Conservation (phyloP, 202 grass and related monocot genomes). For the Cymbopogon flexuosus region DNA sequence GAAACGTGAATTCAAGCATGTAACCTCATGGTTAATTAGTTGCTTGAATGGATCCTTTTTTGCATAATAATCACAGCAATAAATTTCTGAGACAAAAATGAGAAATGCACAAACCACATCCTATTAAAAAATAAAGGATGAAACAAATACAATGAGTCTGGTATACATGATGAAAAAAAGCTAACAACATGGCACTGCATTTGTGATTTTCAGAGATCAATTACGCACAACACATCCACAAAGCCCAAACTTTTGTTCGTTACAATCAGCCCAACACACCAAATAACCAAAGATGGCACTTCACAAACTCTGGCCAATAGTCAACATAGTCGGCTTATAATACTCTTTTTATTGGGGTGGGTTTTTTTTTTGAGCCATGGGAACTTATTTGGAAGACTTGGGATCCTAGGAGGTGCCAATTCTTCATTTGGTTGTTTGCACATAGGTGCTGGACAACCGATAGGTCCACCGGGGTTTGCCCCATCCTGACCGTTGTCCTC, state of each 20-base stretch:
- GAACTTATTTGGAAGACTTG: background rate
- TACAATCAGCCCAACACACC: background rate
- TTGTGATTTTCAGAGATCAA: background rate
- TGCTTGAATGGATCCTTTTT: background rate
- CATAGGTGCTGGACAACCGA: background rate
- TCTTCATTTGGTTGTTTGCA: background rate
- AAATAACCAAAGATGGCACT: background rate
- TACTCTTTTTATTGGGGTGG: background rate
- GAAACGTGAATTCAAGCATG: conserved; percentile 33
- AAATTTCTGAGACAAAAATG: background rate
- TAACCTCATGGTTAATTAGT: conserved; percentile 16
- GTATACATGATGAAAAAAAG: background rate
- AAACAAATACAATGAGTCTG: background rate
- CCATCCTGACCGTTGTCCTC: background rate
- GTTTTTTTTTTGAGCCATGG: background rate
- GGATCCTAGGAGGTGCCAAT: background rate
- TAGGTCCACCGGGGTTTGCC: background rate
- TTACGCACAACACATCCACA: background rate
- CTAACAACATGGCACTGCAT: background rate
- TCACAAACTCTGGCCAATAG: background rate
- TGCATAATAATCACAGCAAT: background rate
- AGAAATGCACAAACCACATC: conserved; percentile 15
- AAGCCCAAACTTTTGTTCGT: background rate
- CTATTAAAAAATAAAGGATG: background rate
- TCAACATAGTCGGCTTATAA: background rate